Percentiles rank a stretch among this genome's conserved stretches.
phyloP scores from a whole-genome alignment of 2,329 filamentous ascomycete species.

The Fusarium sp. region DNA sequence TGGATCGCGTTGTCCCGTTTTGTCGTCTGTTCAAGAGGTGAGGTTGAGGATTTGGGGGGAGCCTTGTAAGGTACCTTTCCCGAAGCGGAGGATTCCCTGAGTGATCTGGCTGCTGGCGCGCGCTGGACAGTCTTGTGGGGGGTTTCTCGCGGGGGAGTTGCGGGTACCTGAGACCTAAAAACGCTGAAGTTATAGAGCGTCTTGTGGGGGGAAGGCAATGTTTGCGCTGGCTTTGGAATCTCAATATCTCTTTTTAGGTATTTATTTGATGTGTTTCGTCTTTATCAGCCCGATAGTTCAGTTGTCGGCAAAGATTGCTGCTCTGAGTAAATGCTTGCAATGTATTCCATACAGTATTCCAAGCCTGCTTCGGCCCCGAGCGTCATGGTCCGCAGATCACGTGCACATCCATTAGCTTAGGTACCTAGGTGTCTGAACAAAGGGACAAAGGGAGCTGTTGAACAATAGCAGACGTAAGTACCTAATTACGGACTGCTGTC shows the following conservation, averaged over 20 bases:
- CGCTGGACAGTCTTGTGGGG: constrained; percentile 36
- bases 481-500: not conserved
- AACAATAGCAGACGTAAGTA: not conserved
- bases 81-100: constrained; percentile 56
- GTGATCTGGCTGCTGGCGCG: constrained; percentile 42
- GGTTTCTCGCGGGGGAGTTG: constrained; percentile 32
- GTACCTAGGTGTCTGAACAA: no score
- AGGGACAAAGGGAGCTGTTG: not conserved
- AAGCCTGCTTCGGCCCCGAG: constrained; percentile 32
- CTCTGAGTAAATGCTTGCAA: constrained; percentile 27
- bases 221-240: constrained; percentile 3
- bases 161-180: constrained; percentile 42
- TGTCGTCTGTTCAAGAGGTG: constrained; percentile 67
- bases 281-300: constrained; percentile 8
- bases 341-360: constrained; percentile 43
- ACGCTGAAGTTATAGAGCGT: constrained; percentile 25
- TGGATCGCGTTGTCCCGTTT: constrained; percentile 64
- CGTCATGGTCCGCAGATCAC: constrained; percentile 23
- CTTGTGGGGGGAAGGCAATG: constrained; percentile 4
- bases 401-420: not conserved
- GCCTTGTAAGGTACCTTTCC: constrained; percentile 54
- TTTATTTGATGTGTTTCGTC: constrained; percentile 3
- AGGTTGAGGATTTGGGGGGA: constrained; percentile 66
- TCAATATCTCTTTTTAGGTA: not conserved
- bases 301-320: constrained; percentile 11